These are phyloP conservation scores for Pseudoscleropodium purum DNA, from an alignment of 225 moss, liverwort and hornwort genomes.

Conservation along the genomic window DNA sequence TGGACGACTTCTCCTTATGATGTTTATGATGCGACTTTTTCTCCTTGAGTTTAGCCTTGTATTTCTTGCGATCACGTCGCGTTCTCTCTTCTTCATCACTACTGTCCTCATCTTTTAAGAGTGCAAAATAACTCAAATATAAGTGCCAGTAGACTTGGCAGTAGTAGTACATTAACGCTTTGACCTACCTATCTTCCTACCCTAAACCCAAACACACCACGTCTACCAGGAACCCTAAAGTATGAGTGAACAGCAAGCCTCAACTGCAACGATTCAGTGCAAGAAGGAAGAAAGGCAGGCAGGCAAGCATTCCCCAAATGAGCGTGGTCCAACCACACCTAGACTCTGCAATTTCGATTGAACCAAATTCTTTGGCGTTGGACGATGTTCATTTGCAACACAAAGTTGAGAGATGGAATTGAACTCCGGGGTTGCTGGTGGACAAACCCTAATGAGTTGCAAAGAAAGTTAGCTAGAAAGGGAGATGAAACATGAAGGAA, in stretches of 20 bases:
- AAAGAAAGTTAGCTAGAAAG: neutral
- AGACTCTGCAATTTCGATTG: neutral
- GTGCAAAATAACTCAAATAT: constrained; percentile 32
- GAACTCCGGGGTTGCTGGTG: neutral
- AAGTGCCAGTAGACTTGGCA: neutral
- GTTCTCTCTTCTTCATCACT: constrained; percentile 48
- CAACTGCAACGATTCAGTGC: neutral
- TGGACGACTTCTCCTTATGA: constrained; percentile 33
- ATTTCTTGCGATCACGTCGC: constrained; percentile 38
- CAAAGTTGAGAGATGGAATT: neutral
- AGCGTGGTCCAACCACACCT: neutral
- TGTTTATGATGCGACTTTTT: constrained; percentile 15
- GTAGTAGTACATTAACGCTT: neutral
- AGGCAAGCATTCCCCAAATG: neutral
- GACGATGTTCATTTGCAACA: neutral
- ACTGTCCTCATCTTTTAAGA: constrained; percentile 51
- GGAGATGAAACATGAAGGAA: neutral
- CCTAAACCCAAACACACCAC: neutral
- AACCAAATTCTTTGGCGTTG: neutral
- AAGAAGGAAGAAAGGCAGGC: neutral
- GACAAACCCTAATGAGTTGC: neutral
- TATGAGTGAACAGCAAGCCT: neutral
- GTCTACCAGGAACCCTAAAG: neutral
- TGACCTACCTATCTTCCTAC: neutral
- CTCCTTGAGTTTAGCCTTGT: constrained; percentile 35